Percentiles rank a stretch among this genome's conserved stretches.
Conservation (phyloP, 1,139 yeast genomes). For the Maudiozyma humilis region DNA sequence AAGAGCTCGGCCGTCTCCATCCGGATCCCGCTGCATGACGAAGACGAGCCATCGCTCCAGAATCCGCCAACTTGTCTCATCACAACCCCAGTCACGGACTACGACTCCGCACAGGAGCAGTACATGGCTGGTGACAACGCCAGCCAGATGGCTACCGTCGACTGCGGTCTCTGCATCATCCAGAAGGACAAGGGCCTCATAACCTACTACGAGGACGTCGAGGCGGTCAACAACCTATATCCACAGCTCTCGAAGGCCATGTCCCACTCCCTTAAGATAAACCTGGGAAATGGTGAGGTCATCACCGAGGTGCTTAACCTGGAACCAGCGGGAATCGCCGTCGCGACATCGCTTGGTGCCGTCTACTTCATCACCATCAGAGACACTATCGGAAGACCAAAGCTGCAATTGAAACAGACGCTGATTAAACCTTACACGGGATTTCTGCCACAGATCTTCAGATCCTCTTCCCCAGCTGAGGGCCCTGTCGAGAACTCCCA, state of each 20-base stretch:
- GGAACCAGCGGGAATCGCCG: constrained; percentile 67
- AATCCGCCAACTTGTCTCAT: constrained; percentile 52
- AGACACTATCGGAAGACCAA: constrained; percentile 62
- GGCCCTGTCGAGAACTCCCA: constrained; percentile 17
- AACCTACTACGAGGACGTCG: constrained; percentile 36
- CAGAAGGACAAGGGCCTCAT: constrained; percentile 41
- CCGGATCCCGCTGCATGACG: constrained; percentile 35
- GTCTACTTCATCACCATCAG: constrained; percentile 55
- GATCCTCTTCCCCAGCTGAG: constrained; percentile 10
- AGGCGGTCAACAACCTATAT: constrained; percentile 33
- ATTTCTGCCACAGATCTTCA: constrained; percentile 23
- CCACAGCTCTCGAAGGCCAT: constrained; percentile 24
- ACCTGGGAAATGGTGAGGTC: constrained; percentile 43
- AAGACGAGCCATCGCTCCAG: constrained; percentile 23
- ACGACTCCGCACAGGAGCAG: constrained; percentile 41
- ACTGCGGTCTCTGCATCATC: constrained; percentile 24
- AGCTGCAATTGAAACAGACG: constrained; percentile 32
- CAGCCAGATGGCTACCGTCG: constrained; percentile 57
- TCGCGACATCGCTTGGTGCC: constrained; percentile 66
- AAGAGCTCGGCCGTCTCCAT: constrained; percentile 44
- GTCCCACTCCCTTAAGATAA: constrained; percentile 31
- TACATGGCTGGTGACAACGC: constrained; percentile 28
- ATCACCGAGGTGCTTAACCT: constrained; percentile 52
- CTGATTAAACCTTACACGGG: constrained; percentile 30
- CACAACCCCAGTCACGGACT: constrained; percentile 45